phyloP scores from a whole-genome alignment of 1,284 basidiomycete genomes.

The Ceratobasidium sp. region DNA sequence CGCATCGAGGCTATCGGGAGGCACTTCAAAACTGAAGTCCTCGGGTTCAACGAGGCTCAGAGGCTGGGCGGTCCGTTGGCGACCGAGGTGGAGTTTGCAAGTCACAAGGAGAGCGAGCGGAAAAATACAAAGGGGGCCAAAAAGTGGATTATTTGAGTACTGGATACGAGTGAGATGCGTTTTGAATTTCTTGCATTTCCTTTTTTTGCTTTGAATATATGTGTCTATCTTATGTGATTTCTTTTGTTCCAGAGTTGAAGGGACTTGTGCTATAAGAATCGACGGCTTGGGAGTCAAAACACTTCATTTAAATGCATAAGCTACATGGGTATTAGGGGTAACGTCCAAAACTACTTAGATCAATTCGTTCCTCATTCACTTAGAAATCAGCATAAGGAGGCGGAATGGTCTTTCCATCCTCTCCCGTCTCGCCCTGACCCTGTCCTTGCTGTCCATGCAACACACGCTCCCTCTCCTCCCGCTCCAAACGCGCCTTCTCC shows the following conservation, averaged over 20 bases:
- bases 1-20: constrained; percentile 79
- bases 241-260: neutral
- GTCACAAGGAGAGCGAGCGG: constrained; percentile 95
- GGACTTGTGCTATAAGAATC: neutral
- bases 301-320: constrained; percentile 15
- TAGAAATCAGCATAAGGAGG: constrained; percentile 39
- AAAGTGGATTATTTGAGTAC: constrained; percentile 76
- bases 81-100: constrained; percentile 94
- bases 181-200: constrained; percentile 47
- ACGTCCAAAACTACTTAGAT: constrained; percentile 2
- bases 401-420: constrained; percentile 45
- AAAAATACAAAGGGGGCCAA: constrained; percentile 81
- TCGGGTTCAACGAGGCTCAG: constrained; percentile 80
- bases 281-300: neutral
- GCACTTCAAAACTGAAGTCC: constrained; percentile 91
- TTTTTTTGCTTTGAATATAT: constrained; percentile 27
- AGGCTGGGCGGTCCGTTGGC: constrained; percentile 80
- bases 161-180: constrained; percentile 41
- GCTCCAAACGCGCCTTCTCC: constrained; percentile 44
- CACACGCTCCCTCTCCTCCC: constrained; percentile 41
- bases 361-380: neutral
- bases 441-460: constrained; percentile 31
- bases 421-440: constrained; percentile 39
- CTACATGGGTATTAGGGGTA: constrained; percentile 13
- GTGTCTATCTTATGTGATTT: constrained; percentile 28